Conservation (phyloP, 2,329 filamentous ascomycete genomes). For the Tolypocladium guangdongense region DNA sequence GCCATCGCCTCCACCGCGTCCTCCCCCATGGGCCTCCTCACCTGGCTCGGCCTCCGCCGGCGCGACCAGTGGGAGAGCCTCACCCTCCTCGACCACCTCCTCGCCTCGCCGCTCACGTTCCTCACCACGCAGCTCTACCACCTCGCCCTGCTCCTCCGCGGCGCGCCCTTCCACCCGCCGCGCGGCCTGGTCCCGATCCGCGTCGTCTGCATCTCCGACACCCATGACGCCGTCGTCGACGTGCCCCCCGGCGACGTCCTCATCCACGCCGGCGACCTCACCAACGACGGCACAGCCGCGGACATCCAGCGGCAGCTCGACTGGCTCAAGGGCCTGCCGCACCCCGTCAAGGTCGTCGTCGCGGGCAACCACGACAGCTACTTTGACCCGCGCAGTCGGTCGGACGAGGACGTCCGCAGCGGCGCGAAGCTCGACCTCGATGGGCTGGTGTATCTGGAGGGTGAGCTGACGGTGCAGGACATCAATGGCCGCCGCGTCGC, state of each 20-base stretch:
- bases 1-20: background rate
- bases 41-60: constrained; percentile 35
- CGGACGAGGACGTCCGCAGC: constrained; percentile 41
- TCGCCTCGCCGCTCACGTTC: constrained; percentile 58
- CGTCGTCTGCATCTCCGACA: constrained; percentile 84
- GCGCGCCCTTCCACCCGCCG: constrained; percentile 49
- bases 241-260: constrained; percentile 74
- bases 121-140: constrained; percentile 52
- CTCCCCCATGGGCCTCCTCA: constrained; percentile 32
- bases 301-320: constrained; percentile 77
- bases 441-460: constrained; percentile 65
- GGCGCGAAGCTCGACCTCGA: constrained; percentile 51
- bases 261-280: constrained; percentile 82
- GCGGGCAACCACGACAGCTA: constrained; percentile 84
- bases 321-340: constrained; percentile 67
- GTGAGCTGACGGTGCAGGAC: constrained; percentile 50
- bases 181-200: constrained; percentile 48
- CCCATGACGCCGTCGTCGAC: constrained; percentile 53
- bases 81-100: constrained; percentile 49
- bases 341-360: constrained; percentile 71
- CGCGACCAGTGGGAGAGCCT: constrained; percentile 34
- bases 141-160: constrained; percentile 56
- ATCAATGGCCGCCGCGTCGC: constrained; percentile 44
- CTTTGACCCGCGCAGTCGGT: constrained; percentile 59
- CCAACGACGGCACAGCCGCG: constrained; percentile 56